Percentiles rank a stretch among this genome's conserved stretches.
Evolutionary conservation across 805 yeast species (phyloP).

Genomic region (Candida maltosa): DNA sequence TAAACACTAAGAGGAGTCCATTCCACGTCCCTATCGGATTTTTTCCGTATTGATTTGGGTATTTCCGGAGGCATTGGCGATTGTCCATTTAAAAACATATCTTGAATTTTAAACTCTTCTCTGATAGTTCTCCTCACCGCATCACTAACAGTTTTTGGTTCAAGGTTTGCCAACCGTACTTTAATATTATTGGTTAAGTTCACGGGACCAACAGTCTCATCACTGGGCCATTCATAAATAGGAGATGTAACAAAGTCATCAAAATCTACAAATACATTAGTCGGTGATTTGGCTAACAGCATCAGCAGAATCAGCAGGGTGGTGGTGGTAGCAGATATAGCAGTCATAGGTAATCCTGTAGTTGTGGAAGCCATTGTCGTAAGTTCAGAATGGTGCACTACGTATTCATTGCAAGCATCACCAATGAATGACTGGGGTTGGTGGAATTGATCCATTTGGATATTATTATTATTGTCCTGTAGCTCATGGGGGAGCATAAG

Average conservation of each 20-base stretch:
- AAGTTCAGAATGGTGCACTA: slow-evolving; percentile 2
- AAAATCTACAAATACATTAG: slow-evolving; percentile 1
- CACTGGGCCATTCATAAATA: slow-evolving; percentile 11
- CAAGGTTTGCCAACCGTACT: slow-evolving; percentile 5
- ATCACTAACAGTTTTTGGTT: slow-evolving; percentile 8
- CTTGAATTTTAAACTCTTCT: slow-evolving; percentile 12
- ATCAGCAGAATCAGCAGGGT: slow-evolving; percentile 5
- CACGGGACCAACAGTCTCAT: slow-evolving; percentile 7
- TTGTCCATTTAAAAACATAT: slow-evolving; percentile 6
- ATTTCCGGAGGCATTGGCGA: slow-evolving; percentile 7
- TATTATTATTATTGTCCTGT: slow-evolving; percentile 2
- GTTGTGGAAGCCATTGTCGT: slow-evolving; percentile 1
- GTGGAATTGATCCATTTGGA: slow-evolving; percentile 5
- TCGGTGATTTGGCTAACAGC: slow-evolving; percentile 3
- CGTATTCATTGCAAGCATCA: slow-evolving; percentile 2
- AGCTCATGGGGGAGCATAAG: slow-evolving; percentile 4
- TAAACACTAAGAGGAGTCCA: slow-evolving; percentile 34
- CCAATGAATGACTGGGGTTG: slow-evolving; percentile 1
- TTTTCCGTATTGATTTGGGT: slow-evolving; percentile 5
- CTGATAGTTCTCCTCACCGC: slow-evolving; percentile 10
- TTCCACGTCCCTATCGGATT: slow-evolving; percentile 9
- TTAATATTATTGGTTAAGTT: slow-evolving; percentile 6
- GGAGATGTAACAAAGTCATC: slow-evolving; percentile 8
- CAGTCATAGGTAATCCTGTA: background rate
- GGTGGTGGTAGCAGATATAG: slow-evolving; percentile 1